phyloP scores from a whole-genome alignment of 164 flowering plant genomes.

The Kalanchoe fedtschenkoi region DNA sequence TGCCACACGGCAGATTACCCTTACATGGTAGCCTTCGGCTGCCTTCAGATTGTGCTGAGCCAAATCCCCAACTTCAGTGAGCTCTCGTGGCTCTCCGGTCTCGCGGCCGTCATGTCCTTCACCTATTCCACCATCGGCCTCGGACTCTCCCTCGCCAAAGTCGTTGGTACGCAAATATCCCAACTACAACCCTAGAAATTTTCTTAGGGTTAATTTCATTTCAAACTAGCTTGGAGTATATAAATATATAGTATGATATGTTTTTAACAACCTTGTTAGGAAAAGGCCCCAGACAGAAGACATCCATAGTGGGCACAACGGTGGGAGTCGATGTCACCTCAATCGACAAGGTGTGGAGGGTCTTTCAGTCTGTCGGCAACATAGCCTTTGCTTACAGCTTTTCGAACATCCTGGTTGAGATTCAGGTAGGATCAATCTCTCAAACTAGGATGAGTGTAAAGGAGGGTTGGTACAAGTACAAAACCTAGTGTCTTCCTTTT shows the following conservation, averaged over 20 bases:
- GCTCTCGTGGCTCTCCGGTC: slow-evolving; percentile 55
- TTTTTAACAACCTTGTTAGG: slow-evolving; percentile 9
- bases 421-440: slow-evolving; percentile 58
- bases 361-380: slow-evolving; percentile 82
- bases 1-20: slow-evolving; percentile 35
- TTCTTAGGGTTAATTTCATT: no score
- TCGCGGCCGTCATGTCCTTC: slow-evolving; percentile 65
- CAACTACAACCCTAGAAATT: neutral
- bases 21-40: slow-evolving; percentile 41
- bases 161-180: slow-evolving; percentile 27
- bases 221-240: neutral
- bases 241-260: neutral
- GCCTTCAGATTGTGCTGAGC: slow-evolving; percentile 46
- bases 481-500: no score
- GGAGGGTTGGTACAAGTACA: no score
- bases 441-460: no score
- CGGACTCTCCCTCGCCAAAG: slow-evolving; percentile 55
- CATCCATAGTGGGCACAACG: slow-evolving; percentile 51
- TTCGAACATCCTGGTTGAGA: slow-evolving; percentile 77
- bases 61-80: slow-evolving; percentile 56
- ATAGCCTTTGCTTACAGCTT: slow-evolving; percentile 89
- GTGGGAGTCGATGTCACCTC: slow-evolving; percentile 68
- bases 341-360: slow-evolving; percentile 63
- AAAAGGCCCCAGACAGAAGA: slow-evolving; percentile 28
- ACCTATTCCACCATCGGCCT: slow-evolving; percentile 49